Conservation (phyloP, 768 basidiomycete genomes). For the Hortiboletus campestris region DNA sequence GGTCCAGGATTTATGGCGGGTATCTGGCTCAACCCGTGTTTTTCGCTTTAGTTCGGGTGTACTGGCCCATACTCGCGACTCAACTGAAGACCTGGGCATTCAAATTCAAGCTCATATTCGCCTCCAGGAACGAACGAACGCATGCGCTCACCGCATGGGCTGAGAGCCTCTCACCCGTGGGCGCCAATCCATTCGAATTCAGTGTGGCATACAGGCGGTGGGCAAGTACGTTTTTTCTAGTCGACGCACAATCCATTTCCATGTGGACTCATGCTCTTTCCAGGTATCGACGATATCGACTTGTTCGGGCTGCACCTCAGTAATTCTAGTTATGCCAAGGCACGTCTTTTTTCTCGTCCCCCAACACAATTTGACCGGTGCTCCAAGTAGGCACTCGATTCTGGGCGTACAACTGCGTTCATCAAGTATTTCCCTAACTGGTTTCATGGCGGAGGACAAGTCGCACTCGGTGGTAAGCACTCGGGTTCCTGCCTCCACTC, state of each 20-base stretch:
- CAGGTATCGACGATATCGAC: slow-evolving; percentile 71
- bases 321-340: slow-evolving; percentile 81
- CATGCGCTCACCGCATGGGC: slow-evolving; percentile 43
- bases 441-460: slow-evolving; percentile 58
- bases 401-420: slow-evolving; percentile 47
- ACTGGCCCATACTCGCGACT: slow-evolving; percentile 43
- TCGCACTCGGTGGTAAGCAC: slow-evolving; percentile 47
- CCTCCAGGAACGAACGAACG: slow-evolving; percentile 31
- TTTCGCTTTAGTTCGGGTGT: slow-evolving; percentile 46
- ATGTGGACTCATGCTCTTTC: neutral
- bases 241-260: neutral
- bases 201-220: slow-evolving; percentile 42
- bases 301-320: slow-evolving; percentile 67
- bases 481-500: too few relatives aligned
- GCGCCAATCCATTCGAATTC: slow-evolving; percentile 52
- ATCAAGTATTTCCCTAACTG: slow-evolving; percentile 55
- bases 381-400: slow-evolving; percentile 40
- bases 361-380: neutral
- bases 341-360: slow-evolving; percentile 17
- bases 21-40: neutral
- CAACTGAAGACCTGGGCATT: slow-evolving; percentile 35
- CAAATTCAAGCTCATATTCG: slow-evolving; percentile 38
- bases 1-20: neutral
- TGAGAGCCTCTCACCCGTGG: slow-evolving; percentile 51
- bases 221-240: slow-evolving; percentile 46